phyloP scores from a whole-genome alignment of 371 early-diverging fungal species.

The Mortierella sp. region DNA sequence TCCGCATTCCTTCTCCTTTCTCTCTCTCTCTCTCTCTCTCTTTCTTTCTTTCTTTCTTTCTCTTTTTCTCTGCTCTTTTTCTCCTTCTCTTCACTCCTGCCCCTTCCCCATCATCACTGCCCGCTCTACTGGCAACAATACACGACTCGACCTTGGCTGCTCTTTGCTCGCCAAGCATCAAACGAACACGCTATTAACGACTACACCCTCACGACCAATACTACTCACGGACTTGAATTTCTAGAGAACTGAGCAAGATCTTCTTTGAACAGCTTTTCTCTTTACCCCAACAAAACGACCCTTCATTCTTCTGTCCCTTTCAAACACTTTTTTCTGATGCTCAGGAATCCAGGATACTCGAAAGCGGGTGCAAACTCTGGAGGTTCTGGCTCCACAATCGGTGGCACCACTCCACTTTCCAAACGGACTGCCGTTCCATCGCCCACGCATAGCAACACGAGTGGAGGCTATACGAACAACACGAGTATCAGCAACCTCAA shows the following conservation, averaged over 20 bases:
- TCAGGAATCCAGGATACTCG: too few relatives aligned
- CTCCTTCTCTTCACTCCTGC: background rate
- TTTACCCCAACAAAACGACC: too few relatives aligned
- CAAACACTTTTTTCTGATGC: too few relatives aligned
- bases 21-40: background rate
- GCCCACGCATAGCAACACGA: background rate
- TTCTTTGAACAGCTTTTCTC: background rate
- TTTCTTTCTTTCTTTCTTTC: background rate
- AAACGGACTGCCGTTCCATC: background rate
- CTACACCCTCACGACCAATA: background rate
- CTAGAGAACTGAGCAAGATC: background rate
- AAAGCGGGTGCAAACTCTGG: too few relatives aligned
- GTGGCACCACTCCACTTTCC: background rate
- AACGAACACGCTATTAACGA: too few relatives aligned
- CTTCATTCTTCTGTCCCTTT: too few relatives aligned
- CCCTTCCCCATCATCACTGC: background rate
- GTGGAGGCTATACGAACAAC: background rate
- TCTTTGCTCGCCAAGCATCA: background rate
- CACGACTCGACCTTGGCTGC: background rate
- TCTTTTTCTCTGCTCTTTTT: background rate
- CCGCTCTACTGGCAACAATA: background rate
- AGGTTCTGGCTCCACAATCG: background rate
- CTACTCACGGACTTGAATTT: background rate
- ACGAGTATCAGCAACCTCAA: background rate
- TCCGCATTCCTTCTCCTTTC: background rate